phyloP scores from a whole-genome alignment of 139 green algal genomes.

The Micractinium sp. region DNA sequence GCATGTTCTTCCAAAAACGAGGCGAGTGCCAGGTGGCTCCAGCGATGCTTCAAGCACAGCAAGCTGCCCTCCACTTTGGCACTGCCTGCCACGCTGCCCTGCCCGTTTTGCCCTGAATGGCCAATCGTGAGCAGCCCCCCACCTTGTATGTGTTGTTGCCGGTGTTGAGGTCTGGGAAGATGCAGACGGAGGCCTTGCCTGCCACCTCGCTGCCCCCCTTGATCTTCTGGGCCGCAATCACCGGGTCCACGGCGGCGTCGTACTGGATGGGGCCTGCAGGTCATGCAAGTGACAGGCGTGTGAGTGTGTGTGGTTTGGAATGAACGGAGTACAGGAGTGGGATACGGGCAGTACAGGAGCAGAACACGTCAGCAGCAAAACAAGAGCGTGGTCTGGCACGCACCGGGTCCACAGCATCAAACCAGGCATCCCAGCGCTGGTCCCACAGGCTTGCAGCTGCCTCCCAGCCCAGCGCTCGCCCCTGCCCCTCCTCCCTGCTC shows the following conservation, averaged over 20 bases:
- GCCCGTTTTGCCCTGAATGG: no score
- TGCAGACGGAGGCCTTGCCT: conserved; percentile 81
- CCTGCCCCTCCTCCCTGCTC: no score
- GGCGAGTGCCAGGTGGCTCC: neutral
- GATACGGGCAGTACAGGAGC: neutral
- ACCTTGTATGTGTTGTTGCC: conserved; percentile 93
- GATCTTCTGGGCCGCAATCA: conserved; percentile 76
- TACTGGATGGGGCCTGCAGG: conserved; percentile 77
- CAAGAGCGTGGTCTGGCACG: neutral
- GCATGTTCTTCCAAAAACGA: no score
- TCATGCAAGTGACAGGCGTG: neutral
- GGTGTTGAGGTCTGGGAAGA: conserved; percentile 95
- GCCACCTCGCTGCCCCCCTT: conserved; percentile 81
- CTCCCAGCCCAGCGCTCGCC: neutral
- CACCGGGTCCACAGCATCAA: neutral
- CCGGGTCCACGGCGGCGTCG: conserved; percentile 83
- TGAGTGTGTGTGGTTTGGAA: neutral
- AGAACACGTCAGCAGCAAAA: neutral
- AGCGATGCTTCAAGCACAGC: neutral
- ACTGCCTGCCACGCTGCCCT: neutral
- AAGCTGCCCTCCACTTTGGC: neutral
- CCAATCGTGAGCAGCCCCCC: neutral
- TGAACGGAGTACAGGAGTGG: neutral
- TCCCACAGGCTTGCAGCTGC: no score
- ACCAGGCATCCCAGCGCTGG: no score